phyloP scores from a whole-genome alignment of 441 rosid species.

The Mallotus repandus region DNA sequence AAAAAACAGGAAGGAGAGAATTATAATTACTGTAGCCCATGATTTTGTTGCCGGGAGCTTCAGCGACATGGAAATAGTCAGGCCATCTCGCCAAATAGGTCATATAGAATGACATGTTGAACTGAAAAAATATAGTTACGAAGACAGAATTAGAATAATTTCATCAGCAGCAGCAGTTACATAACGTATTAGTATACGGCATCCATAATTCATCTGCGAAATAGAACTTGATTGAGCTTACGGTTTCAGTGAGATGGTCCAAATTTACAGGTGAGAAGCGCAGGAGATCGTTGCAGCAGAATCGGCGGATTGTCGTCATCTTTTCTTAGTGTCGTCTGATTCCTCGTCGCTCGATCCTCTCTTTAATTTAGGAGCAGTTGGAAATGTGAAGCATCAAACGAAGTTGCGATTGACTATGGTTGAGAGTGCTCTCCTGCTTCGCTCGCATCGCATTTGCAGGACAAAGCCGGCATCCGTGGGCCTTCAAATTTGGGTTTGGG shows the following conservation, averaged over 20 bases:
- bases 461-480: not conserved
- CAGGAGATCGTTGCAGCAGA: constrained; percentile 93
- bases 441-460: no score
- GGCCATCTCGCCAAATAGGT: constrained; percentile 97
- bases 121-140: constrained; percentile 36
- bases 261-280: constrained; percentile 83
- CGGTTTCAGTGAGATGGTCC: constrained; percentile 96
- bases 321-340: not conserved
- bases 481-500: not conserved
- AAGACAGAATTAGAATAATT: not conserved
- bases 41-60: constrained; percentile 68
- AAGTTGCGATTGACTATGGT: no score
- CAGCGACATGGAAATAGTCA: constrained; percentile 91
- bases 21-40: constrained; percentile 81
- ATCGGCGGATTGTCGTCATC: constrained; percentile 90
- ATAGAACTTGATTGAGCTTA: constrained; percentile 21
- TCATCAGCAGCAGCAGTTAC: not conserved
- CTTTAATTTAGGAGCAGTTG: no score
- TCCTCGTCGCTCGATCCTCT: no score
- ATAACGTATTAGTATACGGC: no score
- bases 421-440: no score
- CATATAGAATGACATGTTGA: constrained; percentile 97
- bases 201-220: no score
- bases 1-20: not conserved
- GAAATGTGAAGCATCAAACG: no score